Evolutionary conservation across 1,139 yeast genomes (phyloP).

Genomic region (Yamadazyma jaroonii): DNA sequence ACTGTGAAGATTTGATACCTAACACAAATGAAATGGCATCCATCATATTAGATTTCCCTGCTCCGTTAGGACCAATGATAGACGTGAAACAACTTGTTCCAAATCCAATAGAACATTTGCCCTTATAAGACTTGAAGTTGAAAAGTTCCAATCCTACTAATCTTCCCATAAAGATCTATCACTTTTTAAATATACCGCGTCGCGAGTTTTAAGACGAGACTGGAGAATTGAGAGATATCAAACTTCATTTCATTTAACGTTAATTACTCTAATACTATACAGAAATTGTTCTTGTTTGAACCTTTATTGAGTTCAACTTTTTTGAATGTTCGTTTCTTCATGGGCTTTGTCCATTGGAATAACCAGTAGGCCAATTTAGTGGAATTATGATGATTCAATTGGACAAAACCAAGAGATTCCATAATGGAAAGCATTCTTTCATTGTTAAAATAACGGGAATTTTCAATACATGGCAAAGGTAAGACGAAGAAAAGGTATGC

Average conservation of each 20-base stretch:
- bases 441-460: slow-evolving; percentile 74
- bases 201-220: neutral
- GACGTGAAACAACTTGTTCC: slow-evolving; percentile 84
- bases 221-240: too few species aligned
- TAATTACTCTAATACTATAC: slow-evolving; percentile 28
- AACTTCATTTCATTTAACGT: too few species aligned
- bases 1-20: slow-evolving; percentile 75
- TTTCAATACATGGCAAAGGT: slow-evolving; percentile 81
- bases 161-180: slow-evolving; percentile 61
- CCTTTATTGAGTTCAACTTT: slow-evolving; percentile 56
- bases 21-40: slow-evolving; percentile 95
- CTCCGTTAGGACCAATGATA: slow-evolving; percentile 96
- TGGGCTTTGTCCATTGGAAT: slow-evolving; percentile 46
- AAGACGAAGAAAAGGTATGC: slow-evolving; percentile 64
- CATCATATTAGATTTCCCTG: slow-evolving; percentile 98
- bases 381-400: slow-evolving; percentile 53
- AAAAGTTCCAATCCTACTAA: slow-evolving; percentile 69
- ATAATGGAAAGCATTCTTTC: slow-evolving; percentile 45
- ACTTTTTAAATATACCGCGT: slow-evolving; percentile 1
- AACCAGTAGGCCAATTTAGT: slow-evolving; percentile 80
- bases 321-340: slow-evolving; percentile 7
- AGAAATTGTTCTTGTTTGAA: slow-evolving; percentile 60
- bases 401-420: slow-evolving; percentile 55
- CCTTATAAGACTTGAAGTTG: slow-evolving; percentile 90
- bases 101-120: slow-evolving; percentile 72